A percentile compares a stretch with the other conserved stretches of the same genome.
These are phyloP conservation scores for Spizellomyces punctatus DNA, from an alignment of 192 early-diverging fungal species.

Conservation along the genomic window DNA sequence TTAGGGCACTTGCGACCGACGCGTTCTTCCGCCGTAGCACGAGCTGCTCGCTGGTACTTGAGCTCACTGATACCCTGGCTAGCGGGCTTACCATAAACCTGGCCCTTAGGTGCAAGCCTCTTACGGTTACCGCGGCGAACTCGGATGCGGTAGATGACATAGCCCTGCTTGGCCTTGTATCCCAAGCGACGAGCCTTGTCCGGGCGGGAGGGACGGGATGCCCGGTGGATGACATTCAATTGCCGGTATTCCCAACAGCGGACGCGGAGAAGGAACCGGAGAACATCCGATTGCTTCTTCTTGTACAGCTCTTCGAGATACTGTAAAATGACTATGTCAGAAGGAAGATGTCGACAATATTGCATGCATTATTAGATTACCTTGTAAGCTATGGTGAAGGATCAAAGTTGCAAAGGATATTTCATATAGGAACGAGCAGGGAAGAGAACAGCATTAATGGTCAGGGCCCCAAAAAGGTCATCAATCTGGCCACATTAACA, in stretches of 20 bases:
- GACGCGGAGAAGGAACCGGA: constrained; percentile 97
- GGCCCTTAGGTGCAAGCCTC: constrained; percentile 96
- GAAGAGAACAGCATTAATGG: constrained; percentile 8
- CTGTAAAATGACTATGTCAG: constrained; percentile 13
- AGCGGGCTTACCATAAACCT: constrained; percentile 97
- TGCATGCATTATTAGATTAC: neutral
- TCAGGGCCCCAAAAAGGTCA: constrained; percentile 27
- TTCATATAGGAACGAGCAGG: neutral
- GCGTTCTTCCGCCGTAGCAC: constrained; percentile 95
- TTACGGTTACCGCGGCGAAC: constrained; percentile 99
- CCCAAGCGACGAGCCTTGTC: constrained; percentile 99
- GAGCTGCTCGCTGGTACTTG: constrained; percentile 97
- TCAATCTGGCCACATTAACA: constrained; percentile 37
- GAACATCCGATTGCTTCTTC: constrained; percentile 99
- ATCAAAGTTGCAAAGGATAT: constrained; percentile 7
- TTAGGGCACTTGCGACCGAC: constrained; percentile 96
- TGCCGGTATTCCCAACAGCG: constrained; percentile 99
- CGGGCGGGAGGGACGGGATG: constrained; percentile 95
- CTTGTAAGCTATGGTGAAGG: constrained; percentile 29
- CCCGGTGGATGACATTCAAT: constrained; percentile 98
- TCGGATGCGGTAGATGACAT: constrained; percentile 98
- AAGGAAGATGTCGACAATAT: neutral
- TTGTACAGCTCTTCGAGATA: constrained; percentile 87
- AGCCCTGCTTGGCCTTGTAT: constrained; percentile 99
- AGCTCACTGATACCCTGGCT: constrained; percentile 98